phyloP scores from a whole-genome alignment of 2,329 filamentous ascomycete species.

The Penicillium sclerotigenum region DNA sequence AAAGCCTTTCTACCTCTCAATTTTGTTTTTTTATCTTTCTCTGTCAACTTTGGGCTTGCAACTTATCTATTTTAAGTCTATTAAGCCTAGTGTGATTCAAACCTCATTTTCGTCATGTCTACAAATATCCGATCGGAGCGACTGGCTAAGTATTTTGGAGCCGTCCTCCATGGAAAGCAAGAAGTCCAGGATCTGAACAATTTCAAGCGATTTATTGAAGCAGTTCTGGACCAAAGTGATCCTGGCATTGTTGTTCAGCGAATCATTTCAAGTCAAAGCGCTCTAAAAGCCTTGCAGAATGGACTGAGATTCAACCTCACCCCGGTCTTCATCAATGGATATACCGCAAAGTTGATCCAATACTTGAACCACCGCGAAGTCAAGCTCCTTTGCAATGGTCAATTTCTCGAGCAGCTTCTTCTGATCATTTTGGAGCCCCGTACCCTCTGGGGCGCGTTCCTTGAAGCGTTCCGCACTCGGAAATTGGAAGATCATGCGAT shows the following conservation, averaged over 20 bases:
- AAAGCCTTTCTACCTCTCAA: background rate
- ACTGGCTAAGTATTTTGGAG: constrained; percentile 41
- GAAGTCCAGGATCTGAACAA: constrained; percentile 39
- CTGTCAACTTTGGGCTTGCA: background rate
- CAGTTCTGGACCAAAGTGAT: constrained; percentile 45
- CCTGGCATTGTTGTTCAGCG: constrained; percentile 42
- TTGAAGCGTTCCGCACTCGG: constrained; percentile 31
- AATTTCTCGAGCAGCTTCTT: constrained; percentile 50
- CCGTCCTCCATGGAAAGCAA: constrained; percentile 40
- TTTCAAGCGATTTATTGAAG: constrained; percentile 49
- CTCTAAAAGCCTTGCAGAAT: constrained; percentile 38
- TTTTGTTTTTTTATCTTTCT: background rate
- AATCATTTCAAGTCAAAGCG: constrained; percentile 37
- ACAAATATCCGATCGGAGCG: constrained; percentile 20
- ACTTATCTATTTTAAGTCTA: too few relatives aligned
- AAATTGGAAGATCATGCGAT: constrained; percentile 34
- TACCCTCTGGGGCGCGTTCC: constrained; percentile 53
- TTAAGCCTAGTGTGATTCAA: background rate
- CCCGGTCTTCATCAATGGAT: constrained; percentile 44
- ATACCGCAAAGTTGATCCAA: constrained; percentile 36
- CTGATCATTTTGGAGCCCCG: constrained; percentile 50
- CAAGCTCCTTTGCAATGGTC: constrained; percentile 51
- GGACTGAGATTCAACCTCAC: constrained; percentile 47
- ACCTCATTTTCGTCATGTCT: constrained; percentile 10
- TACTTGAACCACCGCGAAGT: constrained; percentile 46